Conservation (phyloP, 2,329 filamentous ascomycete species). For the Bimuria novae-zelandiae region DNA sequence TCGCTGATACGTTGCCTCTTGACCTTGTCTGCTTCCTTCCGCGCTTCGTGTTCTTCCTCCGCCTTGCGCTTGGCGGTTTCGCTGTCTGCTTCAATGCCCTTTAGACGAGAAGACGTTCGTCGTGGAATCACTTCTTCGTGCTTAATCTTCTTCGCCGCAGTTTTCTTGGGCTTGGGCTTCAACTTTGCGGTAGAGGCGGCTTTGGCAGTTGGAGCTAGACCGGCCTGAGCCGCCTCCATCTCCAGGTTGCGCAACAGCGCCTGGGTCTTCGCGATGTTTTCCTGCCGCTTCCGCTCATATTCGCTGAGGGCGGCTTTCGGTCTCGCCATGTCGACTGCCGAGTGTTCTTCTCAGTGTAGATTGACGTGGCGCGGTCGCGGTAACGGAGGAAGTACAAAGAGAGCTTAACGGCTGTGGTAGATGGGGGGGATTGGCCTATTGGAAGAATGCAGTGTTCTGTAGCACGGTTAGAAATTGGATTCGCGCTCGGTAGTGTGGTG, state of each 20-base stretch:
- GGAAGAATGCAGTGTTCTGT: neutral
- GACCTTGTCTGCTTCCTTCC: slow-evolving; percentile 61
- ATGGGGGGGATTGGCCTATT: neutral
- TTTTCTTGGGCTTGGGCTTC: slow-evolving; percentile 50
- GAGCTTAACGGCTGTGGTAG: neutral
- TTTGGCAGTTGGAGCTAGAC: slow-evolving; percentile 65
- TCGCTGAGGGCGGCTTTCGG: slow-evolving; percentile 68
- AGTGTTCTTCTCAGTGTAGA: neutral
- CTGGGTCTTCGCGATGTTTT: slow-evolving; percentile 86
- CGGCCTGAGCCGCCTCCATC: slow-evolving; percentile 67
- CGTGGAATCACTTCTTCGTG: slow-evolving; percentile 60
- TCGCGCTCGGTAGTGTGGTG: neutral
- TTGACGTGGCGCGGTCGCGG: neutral
- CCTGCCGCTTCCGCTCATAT: slow-evolving; percentile 82
- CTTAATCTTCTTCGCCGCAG: slow-evolving; percentile 59
- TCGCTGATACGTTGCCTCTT: slow-evolving; percentile 69
- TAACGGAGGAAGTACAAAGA: neutral
- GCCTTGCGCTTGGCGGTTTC: slow-evolving; percentile 71
- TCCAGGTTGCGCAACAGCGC: slow-evolving; percentile 79
- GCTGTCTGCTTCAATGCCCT: slow-evolving; percentile 67
- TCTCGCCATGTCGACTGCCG: slow-evolving; percentile 34
- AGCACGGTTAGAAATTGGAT: neutral
- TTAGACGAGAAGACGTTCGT: slow-evolving; percentile 65
- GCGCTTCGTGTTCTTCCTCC: slow-evolving; percentile 64
- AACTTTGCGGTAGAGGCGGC: slow-evolving; percentile 52